Base-by-base conservation (phyloP, 768 basidiomycete species). In the Nidularia sp. region DNA sequence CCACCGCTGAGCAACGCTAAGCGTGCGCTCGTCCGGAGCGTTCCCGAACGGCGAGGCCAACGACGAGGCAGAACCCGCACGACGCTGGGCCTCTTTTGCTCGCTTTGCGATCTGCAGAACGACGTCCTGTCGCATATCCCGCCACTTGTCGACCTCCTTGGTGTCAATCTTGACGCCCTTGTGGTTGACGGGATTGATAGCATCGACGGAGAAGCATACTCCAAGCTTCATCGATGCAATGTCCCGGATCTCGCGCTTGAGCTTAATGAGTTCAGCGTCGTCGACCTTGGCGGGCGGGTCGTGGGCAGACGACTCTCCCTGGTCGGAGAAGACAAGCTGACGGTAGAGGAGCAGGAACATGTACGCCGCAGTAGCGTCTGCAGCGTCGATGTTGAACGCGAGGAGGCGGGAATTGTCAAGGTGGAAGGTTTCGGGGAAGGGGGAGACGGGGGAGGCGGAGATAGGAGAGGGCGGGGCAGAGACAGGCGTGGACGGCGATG, bases 321-420 rank as follows among this genome's bases (percentile, higher is more conserved):
- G 18, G 18, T 18, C 73, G 50, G 83, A 79, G 58, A 78, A 77
- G 39, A 82, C 68, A 57, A 93, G 79, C 62, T 92, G 87, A 41
- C 90, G 83, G 64, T 84, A 92, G 18, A 93, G 81, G 60, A 93
- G 73, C 34, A 91, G 73, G 58, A 92, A 82, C 82, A 93, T 86
- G 69, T 87, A 90, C 48, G 91, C 68, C 44, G 85, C 81, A 15
- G 83, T 81, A 42, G 86, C 73, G 59, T 95, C 92, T 31, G 83
- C 77, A 0, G 85, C 85, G 54, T 96, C 93, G 41, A 80, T 73
- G 57, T 80, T 80, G 55, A 93, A 78, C 22, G 75, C 74, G 25
- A 77, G 66, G 8, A 94, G 71, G 31, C 92, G 88, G 42, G 80
- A 70, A 53, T 77, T 81, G 71, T 94, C 92, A 49, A 95, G 83